Percentiles rank a stretch among this genome's conserved stretches.
Conservation (phyloP, 805 yeast species). For the Metschnikowia reukaufii region DNA sequence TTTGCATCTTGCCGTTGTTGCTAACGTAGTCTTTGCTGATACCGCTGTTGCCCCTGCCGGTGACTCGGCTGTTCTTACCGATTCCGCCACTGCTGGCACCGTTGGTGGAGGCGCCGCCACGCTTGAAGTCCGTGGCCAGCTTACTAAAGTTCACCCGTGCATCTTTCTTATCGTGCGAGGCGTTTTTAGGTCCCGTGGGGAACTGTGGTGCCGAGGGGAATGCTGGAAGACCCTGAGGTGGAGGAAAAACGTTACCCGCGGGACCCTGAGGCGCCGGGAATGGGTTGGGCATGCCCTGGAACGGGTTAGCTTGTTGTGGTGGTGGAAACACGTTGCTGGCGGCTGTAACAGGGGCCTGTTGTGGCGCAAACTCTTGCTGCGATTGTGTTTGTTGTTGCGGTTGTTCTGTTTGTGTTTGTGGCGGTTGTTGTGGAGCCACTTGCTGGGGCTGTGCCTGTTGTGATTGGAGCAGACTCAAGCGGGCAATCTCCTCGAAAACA, state of each 20-base stretch:
- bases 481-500: slow-evolving; percentile 55
- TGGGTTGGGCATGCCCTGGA: slow-evolving; percentile 7
- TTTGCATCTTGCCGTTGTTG: slow-evolving; percentile 11
- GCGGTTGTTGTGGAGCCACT: neutral
- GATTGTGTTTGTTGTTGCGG: too few species aligned
- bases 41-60: slow-evolving; percentile 19
- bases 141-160: slow-evolving; percentile 16
- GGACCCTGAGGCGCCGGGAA: neutral
- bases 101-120: slow-evolving; percentile 7
- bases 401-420: too few species aligned
- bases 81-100: neutral
- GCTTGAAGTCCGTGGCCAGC: slow-evolving; percentile 10
- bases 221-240: slow-evolving; percentile 3
- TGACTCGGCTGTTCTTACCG: slow-evolving; percentile 6
- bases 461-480: slow-evolving; percentile 11
- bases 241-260: slow-evolving; percentile 12
- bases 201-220: slow-evolving; percentile 9
- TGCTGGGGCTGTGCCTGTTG: slow-evolving; percentile 3
- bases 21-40: slow-evolving; percentile 20
- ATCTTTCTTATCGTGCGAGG: slow-evolving; percentile 5
- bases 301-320: slow-evolving; percentile 11
- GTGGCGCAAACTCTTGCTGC: neutral
- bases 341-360: neutral
- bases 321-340: slow-evolving; percentile 10
- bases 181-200: slow-evolving; percentile 6